phyloP scores from a whole-genome alignment of 2,329 filamentous ascomycete genomes.

The Pseudomassariella vexata region DNA sequence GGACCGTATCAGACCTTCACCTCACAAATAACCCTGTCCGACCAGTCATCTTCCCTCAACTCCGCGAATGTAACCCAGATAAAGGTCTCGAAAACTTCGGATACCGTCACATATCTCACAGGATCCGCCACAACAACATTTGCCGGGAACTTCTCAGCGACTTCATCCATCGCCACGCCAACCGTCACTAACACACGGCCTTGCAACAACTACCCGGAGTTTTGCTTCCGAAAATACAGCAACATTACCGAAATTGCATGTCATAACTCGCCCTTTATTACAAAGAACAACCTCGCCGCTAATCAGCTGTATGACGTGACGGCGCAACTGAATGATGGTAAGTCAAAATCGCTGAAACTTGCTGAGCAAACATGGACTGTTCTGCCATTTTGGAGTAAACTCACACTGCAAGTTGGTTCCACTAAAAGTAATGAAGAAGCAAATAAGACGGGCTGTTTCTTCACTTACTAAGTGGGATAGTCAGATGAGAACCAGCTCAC shows the following conservation, averaged over 20 bases:
- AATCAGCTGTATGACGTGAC: slow-evolving; percentile 68
- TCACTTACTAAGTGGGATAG: too few species aligned
- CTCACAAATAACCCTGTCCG: slow-evolving; percentile 32
- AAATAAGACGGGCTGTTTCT: too few species aligned
- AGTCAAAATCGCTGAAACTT: too few species aligned
- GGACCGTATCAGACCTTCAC: slow-evolving; percentile 38
- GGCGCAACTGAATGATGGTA: slow-evolving; percentile 75
- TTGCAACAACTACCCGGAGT: slow-evolving; percentile 74
- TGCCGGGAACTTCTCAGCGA: slow-evolving; percentile 32
- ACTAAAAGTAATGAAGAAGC: too few species aligned
- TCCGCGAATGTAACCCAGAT: slow-evolving; percentile 25
- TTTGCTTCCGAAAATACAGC: slow-evolving; percentile 71
- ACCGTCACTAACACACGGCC: slow-evolving; percentile 64
- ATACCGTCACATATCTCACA: slow-evolving; percentile 35
- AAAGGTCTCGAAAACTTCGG: slow-evolving; percentile 11
- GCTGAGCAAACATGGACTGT: too few species aligned
- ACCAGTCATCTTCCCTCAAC: slow-evolving; percentile 19
- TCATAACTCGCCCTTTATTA: slow-evolving; percentile 77
- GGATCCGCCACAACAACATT: slow-evolving; percentile 37
- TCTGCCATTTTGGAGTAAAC: too few species aligned
- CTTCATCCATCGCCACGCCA: slow-evolving; percentile 34
- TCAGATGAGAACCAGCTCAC: too few species aligned
- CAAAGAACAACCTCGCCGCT: slow-evolving; percentile 63
- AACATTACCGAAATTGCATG: slow-evolving; percentile 74
- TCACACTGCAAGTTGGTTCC: too few species aligned